phyloP scores from a whole-genome alignment of 225 moss, liverwort and hornwort genomes.

The Pleurozium schreberi region DNA sequence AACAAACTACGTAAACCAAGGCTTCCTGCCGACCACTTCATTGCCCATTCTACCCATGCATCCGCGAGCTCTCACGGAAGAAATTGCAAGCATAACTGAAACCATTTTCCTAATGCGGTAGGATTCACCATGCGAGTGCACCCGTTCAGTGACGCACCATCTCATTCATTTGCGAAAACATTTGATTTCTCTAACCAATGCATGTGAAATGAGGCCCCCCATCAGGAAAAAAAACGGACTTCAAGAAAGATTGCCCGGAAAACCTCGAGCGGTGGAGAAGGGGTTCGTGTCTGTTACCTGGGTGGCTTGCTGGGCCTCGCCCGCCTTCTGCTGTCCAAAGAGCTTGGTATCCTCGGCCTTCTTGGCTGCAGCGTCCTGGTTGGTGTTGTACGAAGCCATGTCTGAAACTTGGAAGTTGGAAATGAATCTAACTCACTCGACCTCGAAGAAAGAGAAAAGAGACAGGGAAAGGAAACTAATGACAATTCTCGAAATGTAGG shows the following conservation, averaged over 20 bases:
- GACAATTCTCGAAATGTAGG: too few species aligned
- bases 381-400: slow-evolving; percentile 18
- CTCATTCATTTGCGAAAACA: background rate
- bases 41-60: too few species aligned
- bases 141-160: too few species aligned
- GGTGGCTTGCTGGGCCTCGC: slow-evolving; percentile 12
- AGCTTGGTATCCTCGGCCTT: slow-evolving; percentile 7
- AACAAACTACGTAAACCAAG: too few species aligned
- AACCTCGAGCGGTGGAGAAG: background rate
- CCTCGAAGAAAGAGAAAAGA: background rate
- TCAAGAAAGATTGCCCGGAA: background rate
- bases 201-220: too few species aligned
- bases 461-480: background rate
- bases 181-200: too few species aligned
- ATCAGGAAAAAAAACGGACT: background rate
- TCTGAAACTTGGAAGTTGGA: background rate
- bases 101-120: too few species aligned
- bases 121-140: too few species aligned
- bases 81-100: background rate
- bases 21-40: too few species aligned
- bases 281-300: background rate
- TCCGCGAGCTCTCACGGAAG: background rate
- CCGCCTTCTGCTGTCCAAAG: slow-evolving; percentile 21
- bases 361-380: slow-evolving; percentile 16
- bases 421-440: background rate